Evolutionary conservation across 371 early-diverging fungal genomes (phyloP).

Genomic region (Syncephalastrum racemosum): DNA sequence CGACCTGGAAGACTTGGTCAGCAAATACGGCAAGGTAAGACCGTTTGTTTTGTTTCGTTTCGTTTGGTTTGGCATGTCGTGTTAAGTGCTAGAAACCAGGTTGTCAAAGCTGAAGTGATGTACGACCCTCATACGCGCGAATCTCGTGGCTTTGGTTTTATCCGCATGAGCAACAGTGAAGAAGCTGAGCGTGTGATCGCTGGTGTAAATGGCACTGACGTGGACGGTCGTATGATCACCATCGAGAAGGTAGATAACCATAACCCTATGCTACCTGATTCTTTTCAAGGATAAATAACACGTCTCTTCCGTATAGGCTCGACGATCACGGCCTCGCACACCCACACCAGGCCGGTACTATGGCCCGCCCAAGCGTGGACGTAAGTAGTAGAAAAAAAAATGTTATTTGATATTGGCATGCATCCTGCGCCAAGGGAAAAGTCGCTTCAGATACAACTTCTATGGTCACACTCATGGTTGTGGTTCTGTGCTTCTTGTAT

Average conservation of each 20-base stretch:
- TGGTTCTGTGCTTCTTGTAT: conserved; percentile 14
- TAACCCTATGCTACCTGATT: not conserved
- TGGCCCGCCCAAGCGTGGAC: conserved; percentile 75
- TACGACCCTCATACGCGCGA: conserved; percentile 81
- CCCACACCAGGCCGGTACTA: conserved; percentile 89
- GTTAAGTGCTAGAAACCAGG: conserved; percentile 29
- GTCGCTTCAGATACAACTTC: conserved; percentile 11
- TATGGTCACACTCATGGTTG: conserved; percentile 25
- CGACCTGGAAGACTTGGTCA: conserved; percentile 72
- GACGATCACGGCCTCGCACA: conserved; percentile 72
- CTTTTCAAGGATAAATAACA: too few relatives aligned
- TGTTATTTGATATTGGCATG: not conserved
- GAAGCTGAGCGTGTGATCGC: conserved; percentile 75
- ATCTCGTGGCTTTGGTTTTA: conserved; percentile 85
- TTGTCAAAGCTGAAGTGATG: conserved; percentile 73
- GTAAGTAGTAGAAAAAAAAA: conserved; percentile 22
- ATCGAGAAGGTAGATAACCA: conserved; percentile 64
- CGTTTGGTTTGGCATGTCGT: not conserved
- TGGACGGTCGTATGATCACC: conserved; percentile 73
- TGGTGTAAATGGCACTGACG: conserved; percentile 62
- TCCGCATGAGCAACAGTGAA: conserved; percentile 70
- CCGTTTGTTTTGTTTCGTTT: not conserved
- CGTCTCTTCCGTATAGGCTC: conserved; percentile 47
- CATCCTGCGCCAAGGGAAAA: too few relatives aligned
- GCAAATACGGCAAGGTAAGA: conserved; percentile 74